A percentile compares a stretch with the other conserved stretches of the same genome.
These are phyloP conservation scores for Cucurbitaria berberidis DNA, from an alignment of 2,329 filamentous ascomycete species.

Conservation along the genomic window DNA sequence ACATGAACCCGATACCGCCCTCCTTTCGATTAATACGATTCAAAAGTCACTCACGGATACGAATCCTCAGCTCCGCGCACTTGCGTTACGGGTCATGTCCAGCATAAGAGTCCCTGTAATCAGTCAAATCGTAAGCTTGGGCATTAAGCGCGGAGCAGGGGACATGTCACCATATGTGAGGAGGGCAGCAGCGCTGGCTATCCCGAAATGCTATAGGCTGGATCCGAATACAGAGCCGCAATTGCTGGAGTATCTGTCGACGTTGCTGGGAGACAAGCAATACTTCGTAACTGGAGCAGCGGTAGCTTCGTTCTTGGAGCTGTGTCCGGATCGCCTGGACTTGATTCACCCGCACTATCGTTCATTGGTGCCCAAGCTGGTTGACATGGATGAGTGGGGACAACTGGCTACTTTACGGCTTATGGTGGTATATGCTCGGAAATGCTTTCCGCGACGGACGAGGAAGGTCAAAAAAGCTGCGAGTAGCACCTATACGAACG, in stretches of 20 bases:
- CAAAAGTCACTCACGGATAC: slow-evolving; percentile 95
- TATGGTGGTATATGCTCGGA: slow-evolving; percentile 83
- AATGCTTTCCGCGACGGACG: slow-evolving; percentile 79
- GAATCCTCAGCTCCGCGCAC: slow-evolving; percentile 86
- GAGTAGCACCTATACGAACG: slow-evolving; percentile 36
- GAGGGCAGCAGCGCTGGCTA: slow-evolving; percentile 89
- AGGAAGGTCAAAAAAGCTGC: slow-evolving; percentile 63
- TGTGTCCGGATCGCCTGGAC: slow-evolving; percentile 87
- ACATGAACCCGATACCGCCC: slow-evolving; percentile 89
- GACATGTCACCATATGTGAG: slow-evolving; percentile 96
- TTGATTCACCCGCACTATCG: slow-evolving; percentile 91
- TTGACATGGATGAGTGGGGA: slow-evolving; percentile 99
- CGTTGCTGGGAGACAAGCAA: slow-evolving; percentile 84
- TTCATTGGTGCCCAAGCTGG: slow-evolving; percentile 81
- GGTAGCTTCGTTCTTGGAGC: slow-evolving; percentile 83
- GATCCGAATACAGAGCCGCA: slow-evolving; percentile 86
- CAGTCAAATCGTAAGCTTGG: slow-evolving; percentile 93
- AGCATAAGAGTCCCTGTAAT: slow-evolving; percentile 97
- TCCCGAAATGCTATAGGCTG: slow-evolving; percentile 92
- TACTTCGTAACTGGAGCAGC: slow-evolving; percentile 97
- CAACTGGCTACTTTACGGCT: slow-evolving; percentile 83
- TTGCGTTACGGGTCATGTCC: slow-evolving; percentile 95
- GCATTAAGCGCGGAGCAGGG: slow-evolving; percentile 89
- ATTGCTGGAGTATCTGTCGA: slow-evolving; percentile 79
- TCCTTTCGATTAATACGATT: slow-evolving; percentile 98